These are phyloP conservation scores for Cyclocybe aegerita DNA, from an alignment of 768 basidiomycete genomes.

Conservation along the genomic window DNA sequence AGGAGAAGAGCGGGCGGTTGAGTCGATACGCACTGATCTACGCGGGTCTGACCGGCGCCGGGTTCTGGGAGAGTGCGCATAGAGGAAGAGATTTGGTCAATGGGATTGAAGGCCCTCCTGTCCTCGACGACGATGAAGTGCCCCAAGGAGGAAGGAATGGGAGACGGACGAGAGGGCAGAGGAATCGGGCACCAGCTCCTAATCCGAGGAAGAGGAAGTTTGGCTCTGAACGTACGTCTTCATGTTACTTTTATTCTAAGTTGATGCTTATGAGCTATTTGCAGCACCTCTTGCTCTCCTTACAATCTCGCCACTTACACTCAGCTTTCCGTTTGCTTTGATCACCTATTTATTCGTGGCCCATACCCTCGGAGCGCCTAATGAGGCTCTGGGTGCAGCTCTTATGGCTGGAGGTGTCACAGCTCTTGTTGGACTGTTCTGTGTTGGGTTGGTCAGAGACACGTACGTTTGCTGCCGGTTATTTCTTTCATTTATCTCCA, in stretches of 20 bases:
- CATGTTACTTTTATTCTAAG: not conserved
- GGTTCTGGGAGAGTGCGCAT: slow-evolving; percentile 58
- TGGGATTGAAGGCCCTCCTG: slow-evolving; percentile 2
- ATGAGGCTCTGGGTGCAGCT: slow-evolving; percentile 73
- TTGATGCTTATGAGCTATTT: not conserved
- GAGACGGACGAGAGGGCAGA: slow-evolving; percentile 5
- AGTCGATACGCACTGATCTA: slow-evolving; percentile 69
- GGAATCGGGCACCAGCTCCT: not conserved
- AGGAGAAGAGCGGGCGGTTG: slow-evolving; percentile 53
- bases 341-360: slow-evolving; percentile 88
- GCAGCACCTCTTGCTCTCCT: slow-evolving; percentile 69
- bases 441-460: slow-evolving; percentile 79
- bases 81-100: slow-evolving; percentile 46
- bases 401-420: slow-evolving; percentile 78
- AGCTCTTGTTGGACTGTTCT: slow-evolving; percentile 80
- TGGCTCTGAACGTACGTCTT: slow-evolving; percentile 56
- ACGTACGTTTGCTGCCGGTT: slow-evolving; percentile 29
- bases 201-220: slow-evolving; percentile 43
- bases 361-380: slow-evolving; percentile 68
- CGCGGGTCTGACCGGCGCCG: slow-evolving; percentile 72
- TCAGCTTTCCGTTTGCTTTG: slow-evolving; percentile 81
- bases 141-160: slow-evolving; percentile 8
- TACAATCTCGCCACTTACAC: slow-evolving; percentile 72
- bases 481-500: not conserved
- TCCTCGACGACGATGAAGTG: slow-evolving; percentile 17